phyloP scores from a whole-genome alignment of 2,329 filamentous ascomycete species.

The Colletotrichum sp. region DNA sequence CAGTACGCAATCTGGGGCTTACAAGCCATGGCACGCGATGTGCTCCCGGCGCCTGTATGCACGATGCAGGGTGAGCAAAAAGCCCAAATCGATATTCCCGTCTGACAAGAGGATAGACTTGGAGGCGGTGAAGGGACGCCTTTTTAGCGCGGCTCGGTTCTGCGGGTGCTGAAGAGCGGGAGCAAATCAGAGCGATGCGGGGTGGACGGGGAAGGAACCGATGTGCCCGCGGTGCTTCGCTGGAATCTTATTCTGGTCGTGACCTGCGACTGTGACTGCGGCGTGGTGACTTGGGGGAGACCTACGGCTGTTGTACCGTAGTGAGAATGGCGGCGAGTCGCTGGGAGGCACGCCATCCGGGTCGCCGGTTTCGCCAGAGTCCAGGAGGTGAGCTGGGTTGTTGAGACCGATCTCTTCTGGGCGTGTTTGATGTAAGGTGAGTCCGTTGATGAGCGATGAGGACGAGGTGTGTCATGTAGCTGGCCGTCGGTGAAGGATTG shows the following conservation, averaged over 20 bases:
- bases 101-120: not conserved
- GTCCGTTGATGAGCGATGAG: not conserved
- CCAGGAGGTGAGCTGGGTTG: not conserved
- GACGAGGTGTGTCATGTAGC: not conserved
- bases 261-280: not conserved
- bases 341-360: not conserved
- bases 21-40: not conserved
- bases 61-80: slow-evolving; percentile 14
- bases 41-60: not conserved
- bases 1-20: not conserved
- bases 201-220: not conserved
- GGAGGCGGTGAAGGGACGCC: slow-evolving; percentile 4
- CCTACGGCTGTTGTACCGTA: not conserved
- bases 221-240: not conserved
- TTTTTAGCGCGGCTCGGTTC: slow-evolving; percentile 6
- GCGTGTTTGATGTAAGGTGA: not conserved
- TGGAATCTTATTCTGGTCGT: not conserved
- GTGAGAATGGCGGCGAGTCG: not conserved
- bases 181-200: slow-evolving; percentile 8
- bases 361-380: not conserved
- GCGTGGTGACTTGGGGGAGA: not conserved
- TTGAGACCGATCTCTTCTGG: not conserved
- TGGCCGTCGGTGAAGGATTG: slow-evolving; percentile 6
- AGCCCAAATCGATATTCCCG: not conserved
- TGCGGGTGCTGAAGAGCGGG: slow-evolving; percentile 5